These are phyloP conservation scores for Adiantum capillusveneris DNA, from an alignment of 75 land plant species.

Conservation along the genomic window DNA sequence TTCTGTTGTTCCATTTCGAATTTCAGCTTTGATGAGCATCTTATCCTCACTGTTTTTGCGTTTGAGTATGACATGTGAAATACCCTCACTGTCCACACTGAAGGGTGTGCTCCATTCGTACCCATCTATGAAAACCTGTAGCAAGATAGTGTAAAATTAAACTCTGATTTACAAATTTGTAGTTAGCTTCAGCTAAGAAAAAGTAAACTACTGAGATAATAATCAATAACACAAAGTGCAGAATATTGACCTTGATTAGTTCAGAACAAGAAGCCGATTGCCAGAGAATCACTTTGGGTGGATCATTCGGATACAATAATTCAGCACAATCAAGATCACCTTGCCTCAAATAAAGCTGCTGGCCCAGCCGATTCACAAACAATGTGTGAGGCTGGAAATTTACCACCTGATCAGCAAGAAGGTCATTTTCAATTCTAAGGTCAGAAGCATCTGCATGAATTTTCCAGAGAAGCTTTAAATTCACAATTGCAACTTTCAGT, in stretches of 20 bases:
- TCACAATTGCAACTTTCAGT: too few species aligned
- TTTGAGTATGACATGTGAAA: slow-evolving; percentile 41
- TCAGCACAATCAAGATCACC: slow-evolving; percentile 37
- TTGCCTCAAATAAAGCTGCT: slow-evolving; percentile 57
- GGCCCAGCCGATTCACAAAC: slow-evolving; percentile 66
- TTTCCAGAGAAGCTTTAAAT: too few species aligned
- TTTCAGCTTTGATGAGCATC: slow-evolving; percentile 45
- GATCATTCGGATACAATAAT: slow-evolving; percentile 63
- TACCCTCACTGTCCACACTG: slow-evolving; percentile 65
- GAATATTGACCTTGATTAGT: slow-evolving; percentile 72
- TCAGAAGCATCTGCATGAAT: too few species aligned
- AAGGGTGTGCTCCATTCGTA: slow-evolving; percentile 87
- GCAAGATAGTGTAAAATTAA: too few species aligned
- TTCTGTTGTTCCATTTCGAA: slow-evolving; percentile 61
- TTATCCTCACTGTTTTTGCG: slow-evolving; percentile 22
- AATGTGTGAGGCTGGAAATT: slow-evolving; percentile 77
- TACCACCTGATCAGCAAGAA: slow-evolving; percentile 50
- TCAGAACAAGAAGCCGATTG: slow-evolving; percentile 48
- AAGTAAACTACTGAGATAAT: too few species aligned
- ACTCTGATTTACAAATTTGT: too few species aligned
- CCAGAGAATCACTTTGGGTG: slow-evolving; percentile 74
- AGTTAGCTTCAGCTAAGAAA: too few species aligned
- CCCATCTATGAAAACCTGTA: slow-evolving; percentile 70
- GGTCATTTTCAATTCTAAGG: neutral
- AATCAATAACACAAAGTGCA: too few species aligned